Conservation (phyloP, 2,329 filamentous ascomycete species). For the Colletotrichum horii region DNA sequence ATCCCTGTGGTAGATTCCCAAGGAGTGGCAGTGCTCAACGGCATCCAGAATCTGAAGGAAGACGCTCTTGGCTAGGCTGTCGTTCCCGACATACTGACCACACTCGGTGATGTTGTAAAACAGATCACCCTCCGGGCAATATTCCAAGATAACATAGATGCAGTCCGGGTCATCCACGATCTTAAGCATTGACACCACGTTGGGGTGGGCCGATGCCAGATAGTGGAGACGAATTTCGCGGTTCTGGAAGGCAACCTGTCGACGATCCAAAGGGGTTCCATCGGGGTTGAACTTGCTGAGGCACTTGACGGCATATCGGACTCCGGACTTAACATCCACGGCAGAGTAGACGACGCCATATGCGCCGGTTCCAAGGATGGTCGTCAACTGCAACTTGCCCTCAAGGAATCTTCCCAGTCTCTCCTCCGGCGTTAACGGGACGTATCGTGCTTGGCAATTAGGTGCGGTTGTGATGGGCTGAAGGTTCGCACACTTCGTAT, state of each 20-base stretch:
- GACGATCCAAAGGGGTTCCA: conserved; percentile 75
- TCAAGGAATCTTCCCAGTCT: conserved; percentile 85
- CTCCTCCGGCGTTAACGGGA: conserved; percentile 76
- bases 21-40: conserved; percentile 90
- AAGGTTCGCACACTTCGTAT: conserved; percentile 49
- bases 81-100: conserved; percentile 91
- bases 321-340: conserved; percentile 79
- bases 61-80: conserved; percentile 82
- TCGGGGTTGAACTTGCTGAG: conserved; percentile 86
- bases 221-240: conserved; percentile 93
- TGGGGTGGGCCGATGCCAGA: conserved; percentile 84
- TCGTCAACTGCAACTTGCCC: conserved; percentile 80
- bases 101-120: conserved; percentile 98
- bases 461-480: conserved; percentile 38
- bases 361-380: conserved; percentile 89
- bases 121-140: conserved; percentile 94
- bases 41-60: conserved; percentile 97
- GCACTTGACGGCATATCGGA: conserved; percentile 93
- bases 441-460: conserved; percentile 49
- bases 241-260: conserved; percentile 89
- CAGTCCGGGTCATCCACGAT: conserved; percentile 92
- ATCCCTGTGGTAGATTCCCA: conserved; percentile 96
- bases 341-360: conserved; percentile 97
- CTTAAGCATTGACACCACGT: conserved; percentile 92
- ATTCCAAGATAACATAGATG: conserved; percentile 96